phyloP scores from a whole-genome alignment of 257 asterid genomes.

The Solanum pinnatisectum region DNA sequence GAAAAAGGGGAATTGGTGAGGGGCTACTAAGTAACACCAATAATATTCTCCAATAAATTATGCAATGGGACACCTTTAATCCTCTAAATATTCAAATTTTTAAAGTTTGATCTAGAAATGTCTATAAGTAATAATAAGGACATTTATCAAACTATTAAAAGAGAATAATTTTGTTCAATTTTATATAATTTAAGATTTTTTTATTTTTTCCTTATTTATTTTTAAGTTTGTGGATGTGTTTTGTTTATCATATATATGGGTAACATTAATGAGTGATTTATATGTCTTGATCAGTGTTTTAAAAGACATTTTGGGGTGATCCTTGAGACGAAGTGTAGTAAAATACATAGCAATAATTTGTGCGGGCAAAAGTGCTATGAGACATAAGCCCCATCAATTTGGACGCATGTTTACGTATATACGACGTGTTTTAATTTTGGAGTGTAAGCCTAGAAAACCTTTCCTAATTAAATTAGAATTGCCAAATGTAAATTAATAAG shows the following conservation, averaged over 20 bases:
- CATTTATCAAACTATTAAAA: background rate
- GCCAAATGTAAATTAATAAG: background rate
- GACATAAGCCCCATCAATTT: background rate
- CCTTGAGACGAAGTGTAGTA: background rate
- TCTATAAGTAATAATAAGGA: background rate
- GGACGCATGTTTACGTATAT: background rate
- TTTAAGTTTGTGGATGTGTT: background rate
- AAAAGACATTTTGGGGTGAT: background rate
- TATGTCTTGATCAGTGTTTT: background rate
- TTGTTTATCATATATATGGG: background rate
- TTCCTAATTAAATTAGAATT: background rate
- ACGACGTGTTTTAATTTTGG: no score
- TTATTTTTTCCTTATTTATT: background rate
- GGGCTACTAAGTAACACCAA: background rate
- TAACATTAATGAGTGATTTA: background rate
- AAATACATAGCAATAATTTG: background rate
- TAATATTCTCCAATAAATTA: background rate
- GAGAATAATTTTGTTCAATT: background rate
- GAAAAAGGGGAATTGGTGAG: background rate
- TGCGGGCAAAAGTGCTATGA: background rate
- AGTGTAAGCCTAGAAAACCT: background rate
- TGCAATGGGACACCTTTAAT: background rate
- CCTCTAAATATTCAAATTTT: background rate
- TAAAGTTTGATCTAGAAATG: background rate
- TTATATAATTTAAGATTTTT: background rate